A percentile compares a stretch with the other conserved stretches of the same genome.
phyloP scores from a whole-genome alignment of 164 flowering plant species.

The Brasenia schreberi region DNA sequence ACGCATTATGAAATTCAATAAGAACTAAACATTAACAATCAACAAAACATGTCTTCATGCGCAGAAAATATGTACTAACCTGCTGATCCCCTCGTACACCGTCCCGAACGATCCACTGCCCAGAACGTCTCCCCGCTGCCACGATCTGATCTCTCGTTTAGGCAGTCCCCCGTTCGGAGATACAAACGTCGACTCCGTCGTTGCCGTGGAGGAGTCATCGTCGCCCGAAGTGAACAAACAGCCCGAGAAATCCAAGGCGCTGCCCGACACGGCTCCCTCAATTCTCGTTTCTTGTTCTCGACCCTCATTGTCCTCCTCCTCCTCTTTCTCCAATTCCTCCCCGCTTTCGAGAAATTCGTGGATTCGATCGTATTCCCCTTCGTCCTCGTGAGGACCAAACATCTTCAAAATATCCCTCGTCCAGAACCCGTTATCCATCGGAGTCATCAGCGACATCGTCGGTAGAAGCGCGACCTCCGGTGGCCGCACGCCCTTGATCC shows the following conservation, averaged over 20 bases:
- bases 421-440: conserved; percentile 24
- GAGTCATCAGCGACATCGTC: conserved; percentile 12
- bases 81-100: conserved; percentile 84
- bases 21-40: no score
- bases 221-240: conserved; percentile 45
- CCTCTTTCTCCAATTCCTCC: conserved; percentile 7
- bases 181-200: conserved; percentile 38
- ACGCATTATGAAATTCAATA: no score
- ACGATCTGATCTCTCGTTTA: conserved; percentile 25
- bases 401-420: conserved; percentile 53
- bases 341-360: conserved; percentile 5
- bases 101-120: conserved; percentile 93
- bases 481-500: conserved; percentile 81
- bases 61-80: conserved; percentile 35
- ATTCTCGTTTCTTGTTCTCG: conserved; percentile 13
- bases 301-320: conserved; percentile 1
- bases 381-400: conserved; percentile 42
- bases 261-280: conserved; percentile 20
- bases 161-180: conserved; percentile 51
- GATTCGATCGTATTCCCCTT: not conserved
- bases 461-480: conserved; percentile 49
- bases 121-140: conserved; percentile 67
- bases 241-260: conserved; percentile 21
- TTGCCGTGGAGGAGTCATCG: conserved; percentile 63
- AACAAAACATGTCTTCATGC: no score